Base-by-base conservation (phyloP, 306 rosid genomes). In the Macrotyloma uniflorum region DNA sequence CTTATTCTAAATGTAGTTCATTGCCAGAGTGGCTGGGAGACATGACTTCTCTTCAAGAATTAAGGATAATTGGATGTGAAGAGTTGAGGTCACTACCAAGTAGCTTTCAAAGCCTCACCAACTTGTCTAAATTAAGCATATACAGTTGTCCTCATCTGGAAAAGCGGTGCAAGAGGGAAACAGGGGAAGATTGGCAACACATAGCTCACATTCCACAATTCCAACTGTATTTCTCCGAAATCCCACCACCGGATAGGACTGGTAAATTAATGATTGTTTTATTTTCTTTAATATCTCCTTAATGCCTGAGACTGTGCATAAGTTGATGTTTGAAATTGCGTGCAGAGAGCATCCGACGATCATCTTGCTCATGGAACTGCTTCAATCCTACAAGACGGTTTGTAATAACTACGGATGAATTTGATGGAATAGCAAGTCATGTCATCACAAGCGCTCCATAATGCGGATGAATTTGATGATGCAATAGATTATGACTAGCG, bases 31-130 rank as follows among this genome's bases (percentile, higher is more conserved):
- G 58, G 16, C 13, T 74, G 13, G 78, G 78, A 24, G 28, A 24
- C 19, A 24, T 74, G 18, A 19, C 59, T 9, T 19, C 51, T 67
- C 75, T 77, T 26, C 23, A 23, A 28, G 4, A 19, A 19, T 3
- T 77, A 67, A 0, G 0, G 0, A 12, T 67, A 20, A 0, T 0
- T 0, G 0, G 0, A 0, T 70, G 71, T 38, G 0, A 0, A 0
- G 1, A 49, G 35, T 12, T 70, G 23, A 72, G 67, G 13, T 72
- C 83, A 7, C 40, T 80, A 0, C 79, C 83, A 9, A 12, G 20
- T 28, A 72, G 51, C 61, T 12, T 77, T 43, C 59, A n/a, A 13
- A 67, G 33, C 40, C 81, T 67, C 53, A 53, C 33, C 11, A 67
- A 54, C 40, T 38, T 80, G 58, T 5, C n/a, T 18, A 0, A 1